Base-by-base conservation (phyloP, 306 rosid genomes). In the Sphenostylis stenocarpa region DNA sequence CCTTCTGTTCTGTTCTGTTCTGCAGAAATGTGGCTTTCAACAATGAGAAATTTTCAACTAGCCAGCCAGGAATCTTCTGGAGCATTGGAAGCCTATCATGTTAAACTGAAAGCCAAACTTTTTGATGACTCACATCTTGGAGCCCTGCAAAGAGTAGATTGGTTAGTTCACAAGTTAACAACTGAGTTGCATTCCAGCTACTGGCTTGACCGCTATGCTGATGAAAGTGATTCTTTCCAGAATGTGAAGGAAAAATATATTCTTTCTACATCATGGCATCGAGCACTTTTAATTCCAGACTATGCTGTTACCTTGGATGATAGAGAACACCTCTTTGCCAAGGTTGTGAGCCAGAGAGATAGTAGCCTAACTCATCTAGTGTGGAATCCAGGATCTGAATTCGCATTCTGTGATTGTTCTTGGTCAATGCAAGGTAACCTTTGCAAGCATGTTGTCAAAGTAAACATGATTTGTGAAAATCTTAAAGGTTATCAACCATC, bases 1-100 rank as follows among this genome's bases (percentile, higher is more conserved):
- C 43, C 36, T 62, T 72, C 39, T 5, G 62, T 38, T 76, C 41
- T 4, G 66, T 51, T 75, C 49, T 74, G 19, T 55, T 72, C 28
- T 8, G 68, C 87, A 95, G 97, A 90, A 85, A 95, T 92, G 97
- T 95, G 98, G 98, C 93, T 95, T 80, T 92, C 97, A 62, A 87
- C 89, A 5, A 87, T 89, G 90, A 89, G 82, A 85, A 77, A 75
- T 74, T 85, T 88, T 84, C 96, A 93, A 4, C 84, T 90, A 78
- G 99, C 97, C 24, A 95, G 99, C 86, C 93, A 87, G 83, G 99
- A 95, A 85, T 91, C 97, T 61, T 95, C 97, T 72, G 91, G 97
- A 83, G 98, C 97, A 73, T 83, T 95, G 53, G 97, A 92, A 84
- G 88, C 99, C 67, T 92, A 92, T 78, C 97, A 92, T 72, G 86